These are phyloP conservation scores for Syncephalis fuscata DNA, from an alignment of 371 early-diverging fungal genomes.

Conservation along the genomic window DNA sequence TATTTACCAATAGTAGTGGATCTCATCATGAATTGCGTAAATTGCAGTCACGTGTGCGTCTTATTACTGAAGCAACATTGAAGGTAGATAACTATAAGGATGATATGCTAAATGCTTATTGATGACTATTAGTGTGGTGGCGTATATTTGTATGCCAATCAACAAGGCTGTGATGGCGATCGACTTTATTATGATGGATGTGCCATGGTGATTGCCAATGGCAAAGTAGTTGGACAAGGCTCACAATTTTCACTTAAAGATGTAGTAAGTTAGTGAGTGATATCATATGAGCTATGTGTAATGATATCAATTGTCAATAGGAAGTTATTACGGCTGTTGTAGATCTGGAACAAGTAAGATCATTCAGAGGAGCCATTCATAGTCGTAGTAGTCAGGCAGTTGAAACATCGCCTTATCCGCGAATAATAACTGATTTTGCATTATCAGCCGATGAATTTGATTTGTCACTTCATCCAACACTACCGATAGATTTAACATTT, in stretches of 20 bases:
- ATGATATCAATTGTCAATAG: slow-evolving; percentile 12
- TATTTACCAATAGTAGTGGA: slow-evolving; percentile 86
- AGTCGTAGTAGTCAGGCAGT: slow-evolving; percentile 77
- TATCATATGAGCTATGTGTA: background rate
- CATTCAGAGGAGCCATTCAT: slow-evolving; percentile 48
- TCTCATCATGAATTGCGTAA: slow-evolving; percentile 88
- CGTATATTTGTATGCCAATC: slow-evolving; percentile 90
- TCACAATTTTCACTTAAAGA: slow-evolving; percentile 85
- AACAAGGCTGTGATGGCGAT: slow-evolving; percentile 97
- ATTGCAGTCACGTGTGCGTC: slow-evolving; percentile 62
- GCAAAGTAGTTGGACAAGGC: slow-evolving; percentile 77
- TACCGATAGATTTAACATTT: slow-evolving; percentile 19
- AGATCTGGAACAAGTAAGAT: slow-evolving; percentile 78
- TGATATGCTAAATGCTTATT: background rate
- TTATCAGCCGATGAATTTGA: slow-evolving; percentile 28
- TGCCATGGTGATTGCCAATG: slow-evolving; percentile 80
- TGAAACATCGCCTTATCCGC: slow-evolving; percentile 29
- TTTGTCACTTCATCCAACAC: slow-evolving; percentile 7
- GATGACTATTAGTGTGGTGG: slow-evolving; percentile 48
- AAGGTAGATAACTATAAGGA: slow-evolving; percentile 30
- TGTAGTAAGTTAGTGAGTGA: slow-evolving; percentile 32
- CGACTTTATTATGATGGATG: slow-evolving; percentile 94
- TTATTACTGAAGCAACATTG: slow-evolving; percentile 76
- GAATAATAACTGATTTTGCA: slow-evolving; percentile 36
- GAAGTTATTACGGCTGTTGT: slow-evolving; percentile 86